Evolutionary conservation across 495 filamentous ascomycete genomes (phyloP).

Genomic region (Xylaria acuta): DNA sequence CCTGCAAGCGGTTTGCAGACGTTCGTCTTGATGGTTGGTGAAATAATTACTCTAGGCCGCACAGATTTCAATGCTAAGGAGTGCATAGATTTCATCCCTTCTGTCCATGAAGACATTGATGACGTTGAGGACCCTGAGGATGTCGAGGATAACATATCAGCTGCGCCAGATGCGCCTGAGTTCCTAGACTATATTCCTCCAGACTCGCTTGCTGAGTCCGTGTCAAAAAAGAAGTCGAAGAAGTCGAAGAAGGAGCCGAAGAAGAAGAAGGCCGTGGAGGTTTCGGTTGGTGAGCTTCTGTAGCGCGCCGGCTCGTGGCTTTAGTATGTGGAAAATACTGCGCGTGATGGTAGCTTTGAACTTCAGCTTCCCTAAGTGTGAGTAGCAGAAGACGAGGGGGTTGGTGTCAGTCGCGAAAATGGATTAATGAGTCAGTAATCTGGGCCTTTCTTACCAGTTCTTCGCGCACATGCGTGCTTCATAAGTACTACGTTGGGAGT

Average conservation of each 20-base stretch:
- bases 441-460: no score
- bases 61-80: neutral
- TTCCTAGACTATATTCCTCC: no score
- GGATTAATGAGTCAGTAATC: neutral
- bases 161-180: neutral
- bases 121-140: neutral
- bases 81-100: neutral
- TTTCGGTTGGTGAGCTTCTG: no score
- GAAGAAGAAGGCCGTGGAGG: no score
- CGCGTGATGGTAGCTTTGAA: neutral
- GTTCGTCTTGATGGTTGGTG: conserved; percentile 3
- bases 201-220: no score
- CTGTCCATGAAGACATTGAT: neutral
- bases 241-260: no score
- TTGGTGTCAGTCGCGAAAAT: neutral
- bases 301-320: no score
- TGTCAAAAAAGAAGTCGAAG: no score
- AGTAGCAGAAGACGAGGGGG: neutral
- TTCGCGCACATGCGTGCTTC: neutral
- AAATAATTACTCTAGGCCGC: neutral
- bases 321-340: no score
- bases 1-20: conserved; percentile 49
- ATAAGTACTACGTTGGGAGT: neutral
- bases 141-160: neutral
- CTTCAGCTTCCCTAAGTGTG: neutral